These are phyloP conservation scores for Cytidiella melzeri DNA, from an alignment of 768 basidiomycete species.

Conservation along the genomic window DNA sequence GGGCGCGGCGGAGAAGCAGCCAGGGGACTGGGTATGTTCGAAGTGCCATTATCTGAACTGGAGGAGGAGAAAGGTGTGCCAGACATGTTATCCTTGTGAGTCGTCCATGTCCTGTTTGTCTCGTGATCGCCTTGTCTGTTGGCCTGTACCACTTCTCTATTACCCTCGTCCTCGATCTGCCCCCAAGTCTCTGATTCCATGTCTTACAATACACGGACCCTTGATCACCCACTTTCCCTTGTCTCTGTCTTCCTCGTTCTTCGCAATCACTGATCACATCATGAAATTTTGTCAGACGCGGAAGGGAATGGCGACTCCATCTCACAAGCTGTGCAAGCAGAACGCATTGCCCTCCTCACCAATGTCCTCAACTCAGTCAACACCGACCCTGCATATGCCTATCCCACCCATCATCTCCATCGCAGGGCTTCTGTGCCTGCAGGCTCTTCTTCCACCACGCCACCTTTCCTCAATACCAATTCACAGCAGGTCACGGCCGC, in stretches of 20 bases:
- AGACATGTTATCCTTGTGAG: constrained; percentile 81
- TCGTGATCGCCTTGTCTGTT: background rate
- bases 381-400: constrained; percentile 3
- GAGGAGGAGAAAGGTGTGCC: constrained; percentile 83
- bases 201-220: no score
- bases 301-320: constrained; percentile 88
- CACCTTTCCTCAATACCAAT: background rate
- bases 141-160: constrained; percentile 1
- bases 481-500: constrained; percentile 2
- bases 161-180: no score
- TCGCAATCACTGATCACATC: constrained; percentile 5
- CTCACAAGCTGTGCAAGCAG: constrained; percentile 77
- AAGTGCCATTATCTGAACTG: constrained; percentile 88
- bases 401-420: constrained; percentile 4
- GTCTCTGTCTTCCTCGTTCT: background rate
- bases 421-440: constrained; percentile 10
- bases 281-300: constrained; percentile 45
- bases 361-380: constrained; percentile 53
- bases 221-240: background rate
- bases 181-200: no score
- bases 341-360: constrained; percentile 75
- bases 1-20: constrained; percentile 79
- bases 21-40: constrained; percentile 55
- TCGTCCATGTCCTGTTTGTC: constrained; percentile 15
- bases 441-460: background rate